Evolutionary conservation across 2,329 filamentous ascomycete genomes (phyloP).

Genomic region (Herpotrichia juniperi): DNA sequence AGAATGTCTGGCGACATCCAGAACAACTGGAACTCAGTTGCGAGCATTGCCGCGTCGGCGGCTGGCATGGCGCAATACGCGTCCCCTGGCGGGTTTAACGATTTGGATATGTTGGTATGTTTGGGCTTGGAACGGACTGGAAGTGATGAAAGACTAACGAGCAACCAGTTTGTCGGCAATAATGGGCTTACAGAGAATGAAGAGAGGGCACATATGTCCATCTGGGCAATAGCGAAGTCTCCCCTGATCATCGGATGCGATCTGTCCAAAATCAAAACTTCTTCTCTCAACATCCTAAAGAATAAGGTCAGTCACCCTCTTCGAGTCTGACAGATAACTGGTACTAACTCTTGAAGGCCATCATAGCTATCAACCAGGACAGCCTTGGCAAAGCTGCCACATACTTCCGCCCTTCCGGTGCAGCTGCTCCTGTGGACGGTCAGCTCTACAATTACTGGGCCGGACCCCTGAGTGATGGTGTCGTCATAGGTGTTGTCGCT

Average conservation of each 20-base stretch:
- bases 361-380: conserved; percentile 52
- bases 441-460: conserved; percentile 22
- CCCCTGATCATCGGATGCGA: conserved; percentile 51
- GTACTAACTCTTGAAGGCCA: conserved; percentile 17
- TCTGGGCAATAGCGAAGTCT: conserved; percentile 47
- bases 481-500: conserved; percentile 19
- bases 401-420: conserved; percentile 18
- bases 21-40: conserved; percentile 16
- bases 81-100: conserved; percentile 19
- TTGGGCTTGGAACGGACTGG: too few relatives aligned
- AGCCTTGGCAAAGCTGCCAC: conserved; percentile 18
- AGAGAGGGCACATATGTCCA: conserved; percentile 41
- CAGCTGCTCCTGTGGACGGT: conserved; percentile 13
- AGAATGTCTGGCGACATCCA: conserved; percentile 22
- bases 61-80: conserved; percentile 18
- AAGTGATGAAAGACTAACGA: too few relatives aligned
- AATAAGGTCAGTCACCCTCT: conserved; percentile 31
- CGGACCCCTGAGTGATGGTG: conserved; percentile 19
- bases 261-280: conserved; percentile 41
- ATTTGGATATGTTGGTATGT: conserved; percentile 28
- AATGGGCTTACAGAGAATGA: conserved; percentile 32
- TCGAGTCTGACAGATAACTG: too few relatives aligned
- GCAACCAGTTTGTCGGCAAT: too few relatives aligned
- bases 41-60: conserved; percentile 13
- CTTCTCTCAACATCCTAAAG: conserved; percentile 44